These are phyloP conservation scores for Hypoxylon rubiginosum DNA, from an alignment of 2,329 filamentous ascomycete species.

Conservation along the genomic window DNA sequence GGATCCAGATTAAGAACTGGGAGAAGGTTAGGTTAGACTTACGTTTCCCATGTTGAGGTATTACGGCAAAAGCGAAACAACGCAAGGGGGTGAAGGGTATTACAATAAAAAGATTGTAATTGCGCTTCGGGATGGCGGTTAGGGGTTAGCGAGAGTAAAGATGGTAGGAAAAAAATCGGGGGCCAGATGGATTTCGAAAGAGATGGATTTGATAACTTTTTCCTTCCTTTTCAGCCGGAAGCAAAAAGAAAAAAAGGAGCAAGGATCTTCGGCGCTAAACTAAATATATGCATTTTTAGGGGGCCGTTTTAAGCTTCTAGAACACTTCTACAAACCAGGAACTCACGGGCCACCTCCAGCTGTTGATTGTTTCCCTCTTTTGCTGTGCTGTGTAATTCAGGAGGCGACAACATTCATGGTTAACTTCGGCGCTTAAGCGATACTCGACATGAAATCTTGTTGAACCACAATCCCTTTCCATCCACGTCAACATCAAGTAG, in stretches of 20 bases:
- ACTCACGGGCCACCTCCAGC: neutral
- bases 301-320: neutral
- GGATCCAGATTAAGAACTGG: neutral
- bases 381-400: neutral
- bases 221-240: constrained; percentile 26
- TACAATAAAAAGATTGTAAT: constrained; percentile 7
- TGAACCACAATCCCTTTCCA: neutral
- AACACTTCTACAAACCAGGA: neutral
- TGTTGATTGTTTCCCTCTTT: neutral
- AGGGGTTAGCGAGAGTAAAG: constrained; percentile 29
- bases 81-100: constrained; percentile 1
- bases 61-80: neutral
- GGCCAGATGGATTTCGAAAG: constrained; percentile 28
- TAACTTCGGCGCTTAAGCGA: neutral
- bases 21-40: constrained; percentile 22
- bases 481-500: neutral
- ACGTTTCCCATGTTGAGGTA: constrained; percentile 47
- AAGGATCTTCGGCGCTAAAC: constrained; percentile 15
- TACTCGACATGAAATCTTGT: neutral
- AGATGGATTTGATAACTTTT: constrained; percentile 24
- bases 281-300: constrained; percentile 43
- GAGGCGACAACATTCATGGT: neutral
- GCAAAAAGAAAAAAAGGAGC: neutral
- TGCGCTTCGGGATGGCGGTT: constrained; percentile 33
- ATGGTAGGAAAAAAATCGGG: constrained; percentile 30